These are phyloP conservation scores for Phytophthora podocarpi DNA, from an alignment of 352 stramenopile genomes.

Conservation along the genomic window DNA sequence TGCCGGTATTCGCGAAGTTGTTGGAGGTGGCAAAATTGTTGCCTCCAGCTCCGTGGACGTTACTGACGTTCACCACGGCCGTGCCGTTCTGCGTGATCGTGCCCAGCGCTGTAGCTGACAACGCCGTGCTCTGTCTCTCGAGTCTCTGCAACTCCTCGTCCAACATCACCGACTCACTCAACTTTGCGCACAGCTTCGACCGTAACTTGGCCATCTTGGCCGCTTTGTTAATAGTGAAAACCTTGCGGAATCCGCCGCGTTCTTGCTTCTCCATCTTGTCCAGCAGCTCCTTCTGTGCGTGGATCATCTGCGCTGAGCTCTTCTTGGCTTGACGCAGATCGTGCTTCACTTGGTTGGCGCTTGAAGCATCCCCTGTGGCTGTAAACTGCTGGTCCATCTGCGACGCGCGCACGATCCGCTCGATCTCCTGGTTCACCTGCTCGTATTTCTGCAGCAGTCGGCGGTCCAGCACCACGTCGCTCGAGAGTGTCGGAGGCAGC, in stretches of 20 bases:
- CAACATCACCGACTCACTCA: constrained; percentile 65
- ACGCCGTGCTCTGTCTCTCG: constrained; percentile 65
- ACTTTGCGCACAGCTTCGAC: constrained; percentile 72
- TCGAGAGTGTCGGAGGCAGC: constrained; percentile 37
- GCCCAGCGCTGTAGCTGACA: constrained; percentile 64
- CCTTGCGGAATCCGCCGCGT: constrained; percentile 58
- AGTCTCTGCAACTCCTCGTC: constrained; percentile 73
- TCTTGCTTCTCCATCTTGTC: constrained; percentile 85
- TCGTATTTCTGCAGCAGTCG: constrained; percentile 77
- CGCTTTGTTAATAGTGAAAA: constrained; percentile 75
- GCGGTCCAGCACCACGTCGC: constrained; percentile 57
- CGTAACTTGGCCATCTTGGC: constrained; percentile 78
- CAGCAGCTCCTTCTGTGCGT: constrained; percentile 81
- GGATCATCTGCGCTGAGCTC: constrained; percentile 76
- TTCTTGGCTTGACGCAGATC: constrained; percentile 68
- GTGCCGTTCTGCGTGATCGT: constrained; percentile 41
- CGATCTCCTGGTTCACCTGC: constrained; percentile 77
- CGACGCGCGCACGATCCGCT: constrained; percentile 67
- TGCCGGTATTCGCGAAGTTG: constrained; percentile 26
- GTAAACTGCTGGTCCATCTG: constrained; percentile 44
- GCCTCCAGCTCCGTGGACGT: constrained; percentile 25
- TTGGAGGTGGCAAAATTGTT: constrained; percentile 5
- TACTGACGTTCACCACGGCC: constrained; percentile 42
- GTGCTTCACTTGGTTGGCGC: constrained; percentile 40
- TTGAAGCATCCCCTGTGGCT: constrained; percentile 14